These are phyloP conservation scores for Schizochytrium sp. DNA, from an alignment of 108 stramenopile species.

Conservation along the genomic window DNA sequence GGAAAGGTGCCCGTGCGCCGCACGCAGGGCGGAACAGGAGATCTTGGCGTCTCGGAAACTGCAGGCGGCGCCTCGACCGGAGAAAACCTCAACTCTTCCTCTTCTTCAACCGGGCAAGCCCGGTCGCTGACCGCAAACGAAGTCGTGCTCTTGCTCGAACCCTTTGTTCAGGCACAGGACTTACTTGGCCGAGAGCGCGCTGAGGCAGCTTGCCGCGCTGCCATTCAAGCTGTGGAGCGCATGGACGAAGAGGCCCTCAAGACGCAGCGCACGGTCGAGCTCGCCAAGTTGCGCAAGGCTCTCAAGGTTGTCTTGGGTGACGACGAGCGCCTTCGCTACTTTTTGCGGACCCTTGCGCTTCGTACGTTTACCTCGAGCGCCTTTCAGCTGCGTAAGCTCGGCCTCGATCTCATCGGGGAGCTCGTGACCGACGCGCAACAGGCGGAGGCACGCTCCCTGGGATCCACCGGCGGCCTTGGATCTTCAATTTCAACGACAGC, in stretches of 20 bases:
- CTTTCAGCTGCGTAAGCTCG: background rate
- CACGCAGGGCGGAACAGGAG: background rate
- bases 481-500: no score
- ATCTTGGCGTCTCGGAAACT: background rate
- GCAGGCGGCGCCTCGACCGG: background rate
- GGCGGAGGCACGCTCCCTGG: background rate
- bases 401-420: background rate
- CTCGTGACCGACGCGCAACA: background rate
- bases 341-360: background rate
- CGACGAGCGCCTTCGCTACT: background rate
- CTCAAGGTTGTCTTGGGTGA: background rate
- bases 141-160: background rate
- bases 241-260: constrained; percentile 1
- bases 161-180: background rate
- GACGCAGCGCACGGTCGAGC: background rate
- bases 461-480: no score
- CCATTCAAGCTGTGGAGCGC: background rate
- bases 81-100: background rate
- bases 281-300: background rate
- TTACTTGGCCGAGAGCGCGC: background rate
- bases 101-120: background rate
- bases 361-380: background rate
- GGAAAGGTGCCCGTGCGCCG: background rate
- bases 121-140: background rate
- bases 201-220: background rate